Base-by-base conservation (phyloP, 768 basidiomycete species). In the Sistotremastrum niveocremeum region DNA sequence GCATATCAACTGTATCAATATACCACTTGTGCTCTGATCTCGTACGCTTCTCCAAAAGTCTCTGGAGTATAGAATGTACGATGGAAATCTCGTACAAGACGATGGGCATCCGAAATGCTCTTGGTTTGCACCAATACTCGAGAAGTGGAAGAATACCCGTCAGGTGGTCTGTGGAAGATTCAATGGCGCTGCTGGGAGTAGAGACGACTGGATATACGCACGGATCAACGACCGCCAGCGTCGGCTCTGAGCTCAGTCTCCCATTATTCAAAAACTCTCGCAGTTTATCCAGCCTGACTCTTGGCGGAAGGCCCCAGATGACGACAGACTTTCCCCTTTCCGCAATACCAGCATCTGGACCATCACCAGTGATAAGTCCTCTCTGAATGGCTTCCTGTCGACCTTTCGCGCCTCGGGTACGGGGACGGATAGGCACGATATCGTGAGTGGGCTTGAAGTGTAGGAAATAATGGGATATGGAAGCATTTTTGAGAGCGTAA, bases 61-160 rank as follows among this genome's bases (percentile, higher is more conserved):
- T 60, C 65, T 30, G 63, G 62, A 6, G 60, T 60, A 48, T 64
- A 74, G 34, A 63, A 61, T 1, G 73, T 77, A 67, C 76, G 70
- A 57, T 89, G 82, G 39, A 80, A 49, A 35, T 65, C 59, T 42
- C 81, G 75, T 12, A 77, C 78, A 29, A 87, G 61, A 44, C 73
- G 74, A 53, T 83, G 74, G 1, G 86, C 86, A 54, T 87, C 81
- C 6, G 81, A 68, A 11, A 68, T 62, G 0, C 76, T 74, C 2
- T 62, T 58, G 45, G 81, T 60, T 34, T 73, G 74, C 30, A 87
- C 65, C 7, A 79, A 51, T 51, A 45, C 39, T 36, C 54, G 49
- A 28, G 54, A 51, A 6, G 49, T 53, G 4, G 47, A 42, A 4
- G 43, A 35, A n/a, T 45, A 7, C 40, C 46, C 20, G 20, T 20